Conservation (phyloP, 1,139 yeast species). For the Diutina catenulata region DNA sequence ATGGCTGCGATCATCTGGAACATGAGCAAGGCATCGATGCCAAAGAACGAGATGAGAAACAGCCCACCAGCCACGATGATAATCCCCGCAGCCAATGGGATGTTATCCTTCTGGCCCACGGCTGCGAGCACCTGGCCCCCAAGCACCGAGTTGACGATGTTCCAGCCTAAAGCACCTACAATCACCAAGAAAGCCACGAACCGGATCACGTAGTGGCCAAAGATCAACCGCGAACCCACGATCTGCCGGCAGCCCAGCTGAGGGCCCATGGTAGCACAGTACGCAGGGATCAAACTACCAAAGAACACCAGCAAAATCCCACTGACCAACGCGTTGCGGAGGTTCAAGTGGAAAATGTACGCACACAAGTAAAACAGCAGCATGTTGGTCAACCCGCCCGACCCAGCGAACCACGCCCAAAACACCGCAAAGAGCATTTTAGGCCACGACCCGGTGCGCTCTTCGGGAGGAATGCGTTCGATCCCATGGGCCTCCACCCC, state of each 20-base stretch:
- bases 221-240: conserved; percentile 27
- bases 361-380: conserved; percentile 25
- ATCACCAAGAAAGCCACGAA: conserved; percentile 22
- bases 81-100: conserved; percentile 20
- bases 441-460: conserved; percentile 8
- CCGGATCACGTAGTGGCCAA: conserved; percentile 28
- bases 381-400: conserved; percentile 31
- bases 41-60: conserved; percentile 22
- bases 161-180: conserved; percentile 29
- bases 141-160: conserved; percentile 26
- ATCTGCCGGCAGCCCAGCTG: conserved; percentile 30
- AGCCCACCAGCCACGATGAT: conserved; percentile 19
- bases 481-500: conserved; percentile 22
- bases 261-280: conserved; percentile 28
- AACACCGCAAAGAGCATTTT: conserved; percentile 13
- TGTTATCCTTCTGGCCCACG: conserved; percentile 13
- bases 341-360: conserved; percentile 18
- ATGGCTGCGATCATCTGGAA: conserved; percentile 15
- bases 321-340: conserved; percentile 18
- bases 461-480: conserved; percentile 18
- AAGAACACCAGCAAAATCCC: conserved; percentile 20
- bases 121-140: conserved; percentile 27
- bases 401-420: conserved; percentile 27
- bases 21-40: conserved; percentile 16
- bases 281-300: conserved; percentile 28